Evolutionary conservation across 768 basidiomycete genomes (phyloP).

Genomic region (Kwoniella europaea): DNA sequence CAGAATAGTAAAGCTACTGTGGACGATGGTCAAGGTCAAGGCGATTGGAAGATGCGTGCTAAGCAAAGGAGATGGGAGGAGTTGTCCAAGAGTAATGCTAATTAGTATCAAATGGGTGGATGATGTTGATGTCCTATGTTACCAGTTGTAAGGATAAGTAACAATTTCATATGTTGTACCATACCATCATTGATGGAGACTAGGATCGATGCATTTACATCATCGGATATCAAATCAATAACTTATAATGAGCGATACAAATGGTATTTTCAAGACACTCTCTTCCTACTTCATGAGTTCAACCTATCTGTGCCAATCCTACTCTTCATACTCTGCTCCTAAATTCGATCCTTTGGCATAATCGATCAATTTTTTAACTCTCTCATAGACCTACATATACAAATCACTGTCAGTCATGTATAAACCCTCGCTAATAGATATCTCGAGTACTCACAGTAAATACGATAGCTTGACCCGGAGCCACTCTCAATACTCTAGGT

Average conservation of each 20-base stretch:
- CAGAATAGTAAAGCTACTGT: conserved; percentile 28
- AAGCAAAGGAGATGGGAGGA: conserved; percentile 42
- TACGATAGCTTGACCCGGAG: conserved; percentile 90
- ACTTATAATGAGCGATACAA: not conserved
- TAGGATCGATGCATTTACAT: not conserved
- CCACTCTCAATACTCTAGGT: conserved; percentile 91
- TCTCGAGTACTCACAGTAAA: conserved; percentile 68
- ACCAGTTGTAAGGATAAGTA: not conserved
- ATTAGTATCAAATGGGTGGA: not conserved
- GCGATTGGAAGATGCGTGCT: conserved; percentile 43
- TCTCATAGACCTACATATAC: conserved; percentile 71
- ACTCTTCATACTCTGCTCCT: conserved; percentile 41
- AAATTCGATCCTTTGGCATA: conserved; percentile 59
- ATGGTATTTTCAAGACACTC: not conserved
- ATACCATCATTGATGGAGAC: not conserved
- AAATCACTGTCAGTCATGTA: not conserved
- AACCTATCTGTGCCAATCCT: not conserved
- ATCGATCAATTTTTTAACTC: conserved; percentile 78
- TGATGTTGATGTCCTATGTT: not conserved
- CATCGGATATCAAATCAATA: too few species aligned
- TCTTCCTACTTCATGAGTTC: too few species aligned
- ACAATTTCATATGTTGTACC: not conserved
- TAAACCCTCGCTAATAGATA: not conserved
- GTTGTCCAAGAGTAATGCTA: conserved; percentile 1
- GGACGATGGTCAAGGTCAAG: conserved; percentile 17